Conservation (phyloP, 805 yeast genomes). For the Candida cerambycidarum region DNA sequence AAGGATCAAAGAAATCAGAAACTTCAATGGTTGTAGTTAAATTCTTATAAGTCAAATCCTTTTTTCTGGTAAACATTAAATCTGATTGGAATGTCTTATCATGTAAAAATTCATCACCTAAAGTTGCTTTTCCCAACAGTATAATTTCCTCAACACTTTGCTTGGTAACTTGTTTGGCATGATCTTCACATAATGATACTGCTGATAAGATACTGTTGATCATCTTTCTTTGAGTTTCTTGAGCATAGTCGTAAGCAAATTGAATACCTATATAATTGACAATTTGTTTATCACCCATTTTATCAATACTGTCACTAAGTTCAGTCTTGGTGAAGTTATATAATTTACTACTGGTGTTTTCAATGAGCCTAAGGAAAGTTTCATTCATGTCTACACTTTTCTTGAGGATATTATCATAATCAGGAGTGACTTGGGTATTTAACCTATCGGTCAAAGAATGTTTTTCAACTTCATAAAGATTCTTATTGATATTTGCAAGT, state of each 20-base stretch:
- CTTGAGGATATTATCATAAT: constrained; percentile 52
- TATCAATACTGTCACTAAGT: constrained; percentile 51
- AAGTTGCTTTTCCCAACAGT: constrained; percentile 56
- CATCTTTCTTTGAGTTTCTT: constrained; percentile 65
- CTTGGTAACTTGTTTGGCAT: constrained; percentile 63
- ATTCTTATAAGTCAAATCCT: constrained; percentile 59
- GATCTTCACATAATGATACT: constrained; percentile 63
- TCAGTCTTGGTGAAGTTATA: constrained; percentile 60
- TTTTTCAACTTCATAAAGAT: constrained; percentile 51
- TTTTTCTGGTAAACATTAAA: constrained; percentile 78
- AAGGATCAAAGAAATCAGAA: constrained; percentile 79
- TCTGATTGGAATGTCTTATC: constrained; percentile 66
- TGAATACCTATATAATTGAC: constrained; percentile 62
- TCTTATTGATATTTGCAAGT: constrained; percentile 62
- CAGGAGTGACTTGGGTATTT: constrained; percentile 55
- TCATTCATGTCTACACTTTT: constrained; percentile 58
- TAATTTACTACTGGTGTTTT: constrained; percentile 53
- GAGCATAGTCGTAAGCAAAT: constrained; percentile 68
- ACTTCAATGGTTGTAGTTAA: constrained; percentile 61
- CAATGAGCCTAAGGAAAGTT: constrained; percentile 61
- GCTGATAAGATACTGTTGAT: constrained; percentile 62
- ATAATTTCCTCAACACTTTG: constrained; percentile 63
- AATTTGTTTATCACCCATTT: constrained; percentile 51
- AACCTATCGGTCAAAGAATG: constrained; percentile 41
- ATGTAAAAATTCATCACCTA: constrained; percentile 61